A percentile compares a stretch with the other conserved stretches of the same genome.
phyloP scores from a whole-genome alignment of 306 rosid species.

The Gleditsia sinensis region DNA sequence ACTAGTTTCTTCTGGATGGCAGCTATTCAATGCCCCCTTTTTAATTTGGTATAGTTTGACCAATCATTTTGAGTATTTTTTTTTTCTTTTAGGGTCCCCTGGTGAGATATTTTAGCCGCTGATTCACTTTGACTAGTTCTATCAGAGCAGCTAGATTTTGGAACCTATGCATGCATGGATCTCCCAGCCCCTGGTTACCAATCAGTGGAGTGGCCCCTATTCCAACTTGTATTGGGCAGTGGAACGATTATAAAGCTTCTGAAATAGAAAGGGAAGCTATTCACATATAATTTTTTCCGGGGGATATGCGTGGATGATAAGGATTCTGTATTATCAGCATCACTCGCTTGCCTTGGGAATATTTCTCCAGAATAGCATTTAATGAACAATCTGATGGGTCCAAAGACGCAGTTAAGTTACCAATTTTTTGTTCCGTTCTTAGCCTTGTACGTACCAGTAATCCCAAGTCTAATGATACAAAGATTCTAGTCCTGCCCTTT shows the following conservation, averaged over 20 bases:
- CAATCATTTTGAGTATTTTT: neutral
- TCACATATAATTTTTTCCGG: slow-evolving; percentile 37
- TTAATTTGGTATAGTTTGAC: too few species aligned
- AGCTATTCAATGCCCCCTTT: too few species aligned
- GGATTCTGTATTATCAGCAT: slow-evolving; percentile 51
- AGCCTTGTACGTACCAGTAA: slow-evolving; percentile 2
- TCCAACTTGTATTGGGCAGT: slow-evolving; percentile 44
- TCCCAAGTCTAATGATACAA: slow-evolving; percentile 3
- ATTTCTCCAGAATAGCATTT: too few species aligned
- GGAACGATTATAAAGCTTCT: slow-evolving; percentile 34
- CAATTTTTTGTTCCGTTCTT: neutral
- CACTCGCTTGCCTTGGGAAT: neutral
- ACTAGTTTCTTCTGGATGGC: too few species aligned
- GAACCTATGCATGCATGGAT: slow-evolving; percentile 30
- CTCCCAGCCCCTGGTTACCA: slow-evolving; percentile 31
- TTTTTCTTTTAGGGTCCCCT: neutral
- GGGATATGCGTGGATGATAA: slow-evolving; percentile 59
- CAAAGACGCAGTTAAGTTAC: slow-evolving; percentile 10
- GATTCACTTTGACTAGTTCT: slow-evolving; percentile 28
- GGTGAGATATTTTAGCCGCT: neutral
- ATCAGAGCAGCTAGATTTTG: slow-evolving; percentile 14
- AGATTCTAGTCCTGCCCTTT: slow-evolving; percentile 22
- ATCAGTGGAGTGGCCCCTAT: slow-evolving; percentile 26
- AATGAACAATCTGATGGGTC: neutral
- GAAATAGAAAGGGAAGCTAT: slow-evolving; percentile 42